These are phyloP conservation scores for Pleurotus ostreatus DNA, from an alignment of 768 basidiomycete genomes.

Conservation along the genomic window DNA sequence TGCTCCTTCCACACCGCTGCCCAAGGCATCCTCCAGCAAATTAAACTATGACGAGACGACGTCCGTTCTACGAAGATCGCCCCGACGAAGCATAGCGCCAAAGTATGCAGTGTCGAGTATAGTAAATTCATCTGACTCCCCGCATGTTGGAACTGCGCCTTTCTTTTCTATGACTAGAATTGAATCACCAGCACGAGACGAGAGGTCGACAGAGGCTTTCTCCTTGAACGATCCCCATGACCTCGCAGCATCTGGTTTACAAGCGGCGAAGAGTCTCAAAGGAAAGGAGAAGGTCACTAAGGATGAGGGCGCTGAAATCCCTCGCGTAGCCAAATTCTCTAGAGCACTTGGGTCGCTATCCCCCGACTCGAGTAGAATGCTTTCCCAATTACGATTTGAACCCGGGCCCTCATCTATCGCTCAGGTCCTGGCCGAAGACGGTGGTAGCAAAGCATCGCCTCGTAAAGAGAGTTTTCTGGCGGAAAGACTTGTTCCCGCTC, in stretches of 20 bases:
- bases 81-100: conserved; percentile 9
- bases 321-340: conserved; percentile 19
- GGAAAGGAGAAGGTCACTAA: conserved; percentile 2
- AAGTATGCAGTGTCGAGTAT: no score
- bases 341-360: conserved; percentile 55
- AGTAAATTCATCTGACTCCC: no score
- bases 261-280: not conserved
- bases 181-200: not conserved
- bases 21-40: not conserved
- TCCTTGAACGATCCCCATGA: no score
- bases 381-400: conserved; percentile 33
- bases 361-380: conserved; percentile 46
- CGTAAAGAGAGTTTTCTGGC: not conserved
- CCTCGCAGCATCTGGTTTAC: not conserved
- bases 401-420: conserved; percentile 11
- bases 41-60: not conserved
- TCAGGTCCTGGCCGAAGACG: not conserved
- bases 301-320: not conserved
- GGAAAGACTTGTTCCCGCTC: conserved; percentile 1
- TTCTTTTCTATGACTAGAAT: no score
- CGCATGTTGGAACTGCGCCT: no score
- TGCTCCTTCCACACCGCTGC: not conserved
- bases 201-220: not conserved
- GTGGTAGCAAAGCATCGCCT: not conserved
- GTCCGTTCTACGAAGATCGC: conserved; percentile 9